Percentiles rank a stretch among this genome's conserved stretches.
Conservation (phyloP, 345 rosid species). For the Theobroma cacao region DNA sequence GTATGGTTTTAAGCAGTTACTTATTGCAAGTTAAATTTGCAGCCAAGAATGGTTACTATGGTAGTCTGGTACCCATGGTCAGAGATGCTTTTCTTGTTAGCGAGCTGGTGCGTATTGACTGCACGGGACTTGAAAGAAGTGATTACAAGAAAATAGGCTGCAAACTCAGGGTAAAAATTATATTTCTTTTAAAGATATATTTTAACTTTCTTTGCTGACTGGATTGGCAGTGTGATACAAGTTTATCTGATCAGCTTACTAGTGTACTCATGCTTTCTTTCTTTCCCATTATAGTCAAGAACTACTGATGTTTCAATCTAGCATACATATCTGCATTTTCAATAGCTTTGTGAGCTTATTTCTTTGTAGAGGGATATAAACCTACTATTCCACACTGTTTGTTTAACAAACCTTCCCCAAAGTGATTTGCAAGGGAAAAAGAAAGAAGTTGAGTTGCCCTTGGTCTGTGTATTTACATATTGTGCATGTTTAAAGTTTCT, state of each 20-base stretch:
- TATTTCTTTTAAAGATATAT: background rate
- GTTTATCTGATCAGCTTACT: background rate
- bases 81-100: slow-evolving; percentile 79
- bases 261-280: background rate
- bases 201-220: background rate
- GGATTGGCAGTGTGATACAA: background rate
- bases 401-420: background rate
- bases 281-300: background rate
- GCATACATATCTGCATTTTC: background rate
- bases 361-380: background rate
- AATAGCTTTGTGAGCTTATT: background rate
- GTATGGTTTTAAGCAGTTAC: background rate
- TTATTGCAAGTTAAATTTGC: slow-evolving; percentile 31
- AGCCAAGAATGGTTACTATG: slow-evolving; percentile 94
- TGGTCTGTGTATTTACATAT: background rate
- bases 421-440: background rate
- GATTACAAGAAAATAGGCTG: slow-evolving; percentile 94
- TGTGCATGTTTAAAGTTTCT: background rate
- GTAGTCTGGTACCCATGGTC: slow-evolving; percentile 83
- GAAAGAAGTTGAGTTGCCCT: background rate
- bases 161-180: slow-evolving; percentile 69
- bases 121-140: slow-evolving; percentile 75
- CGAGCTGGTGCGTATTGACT: slow-evolving; percentile 79
- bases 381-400: background rate
- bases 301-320: background rate